Evolutionary conservation across 306 rosid genomes (phyloP), one percentile per base, ranked within the genome.

Genomic region (Rubus parviflorus): DNA sequence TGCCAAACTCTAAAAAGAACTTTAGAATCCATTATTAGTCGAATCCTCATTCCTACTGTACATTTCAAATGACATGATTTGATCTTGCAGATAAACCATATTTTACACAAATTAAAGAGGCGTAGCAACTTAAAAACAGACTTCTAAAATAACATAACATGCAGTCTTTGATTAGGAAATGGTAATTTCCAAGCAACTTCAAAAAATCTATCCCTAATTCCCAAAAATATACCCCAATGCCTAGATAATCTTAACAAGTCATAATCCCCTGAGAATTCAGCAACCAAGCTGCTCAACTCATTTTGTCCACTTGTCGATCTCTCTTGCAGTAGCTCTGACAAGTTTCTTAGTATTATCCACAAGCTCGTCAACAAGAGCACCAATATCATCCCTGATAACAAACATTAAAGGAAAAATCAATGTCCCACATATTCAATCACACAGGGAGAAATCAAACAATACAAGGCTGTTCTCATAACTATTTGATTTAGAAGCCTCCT

Each of bases 231-330:
- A 49, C 41, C 30, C 17, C 67, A 62, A 62, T 30, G 45, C 45
- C 76, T 40, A 23, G 19, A 46, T 23, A 14, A 47, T 73, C n/a
- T 13, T 11, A 37, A 37, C 38, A 19, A 37, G 41, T 38, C n/a
- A 51, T 71, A 17, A 9, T 38, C 49, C 16, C 76, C 4, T 20
- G 1, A 41, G 51, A 73, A 56, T 51, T 11, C 14, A 40, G 60
- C 45, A 54, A 20, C 20, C 65, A 60, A 60, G 65, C 68, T 14
- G 19, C 51, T 20, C 40, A 22, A 73, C 8, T 92, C 85, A 92
- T 85, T 92, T 86, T 81, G 80, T 84, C 95, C 95, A 87, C 83
- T 90, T 94, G 42, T 92, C 96, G 60, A 92, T 65, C 85, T 86
- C 98, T 83, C 45, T 89, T 22, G 97, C 77, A 66, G 97, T 87